phyloP scores from a whole-genome alignment of 805 yeast species.

The Pichia nanzhaoensis region DNA sequence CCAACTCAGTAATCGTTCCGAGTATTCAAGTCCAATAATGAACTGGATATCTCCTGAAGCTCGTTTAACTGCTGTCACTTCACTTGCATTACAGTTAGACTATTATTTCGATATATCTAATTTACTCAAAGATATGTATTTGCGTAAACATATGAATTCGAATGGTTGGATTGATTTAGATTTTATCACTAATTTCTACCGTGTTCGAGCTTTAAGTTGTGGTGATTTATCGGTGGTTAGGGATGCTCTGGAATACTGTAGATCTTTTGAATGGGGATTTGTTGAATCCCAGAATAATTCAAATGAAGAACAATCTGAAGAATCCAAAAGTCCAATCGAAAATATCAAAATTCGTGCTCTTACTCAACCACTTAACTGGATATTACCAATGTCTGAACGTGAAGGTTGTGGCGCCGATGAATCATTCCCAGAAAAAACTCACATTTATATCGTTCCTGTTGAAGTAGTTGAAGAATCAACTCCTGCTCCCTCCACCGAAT shows the following conservation, averaged over 20 bases:
- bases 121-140: constrained; percentile 72
- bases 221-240: constrained; percentile 48
- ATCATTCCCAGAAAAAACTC: constrained; percentile 7
- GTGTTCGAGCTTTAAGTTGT: constrained; percentile 60
- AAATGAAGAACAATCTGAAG: constrained; percentile 28
- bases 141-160: constrained; percentile 74
- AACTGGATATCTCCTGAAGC: constrained; percentile 13
- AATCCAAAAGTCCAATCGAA: neutral
- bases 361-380: constrained; percentile 58
- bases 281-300: constrained; percentile 18
- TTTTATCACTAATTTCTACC: constrained; percentile 62
- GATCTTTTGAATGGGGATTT: constrained; percentile 35
- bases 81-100: constrained; percentile 56
- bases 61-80: constrained; percentile 14
- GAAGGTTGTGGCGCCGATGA: constrained; percentile 38
- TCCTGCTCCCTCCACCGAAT: neutral
- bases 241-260: constrained; percentile 49
- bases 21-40: constrained; percentile 2
- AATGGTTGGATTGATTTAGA: constrained; percentile 65
- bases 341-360: constrained; percentile 49
- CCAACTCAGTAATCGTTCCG: constrained; percentile 4
- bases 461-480: constrained; percentile 10
- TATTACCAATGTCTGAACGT: constrained; percentile 50
- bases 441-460: neutral
- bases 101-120: constrained; percentile 89